Base-by-base conservation (phyloP, 2,329 filamentous ascomycete species). In the Aspergillus sp. region DNA sequence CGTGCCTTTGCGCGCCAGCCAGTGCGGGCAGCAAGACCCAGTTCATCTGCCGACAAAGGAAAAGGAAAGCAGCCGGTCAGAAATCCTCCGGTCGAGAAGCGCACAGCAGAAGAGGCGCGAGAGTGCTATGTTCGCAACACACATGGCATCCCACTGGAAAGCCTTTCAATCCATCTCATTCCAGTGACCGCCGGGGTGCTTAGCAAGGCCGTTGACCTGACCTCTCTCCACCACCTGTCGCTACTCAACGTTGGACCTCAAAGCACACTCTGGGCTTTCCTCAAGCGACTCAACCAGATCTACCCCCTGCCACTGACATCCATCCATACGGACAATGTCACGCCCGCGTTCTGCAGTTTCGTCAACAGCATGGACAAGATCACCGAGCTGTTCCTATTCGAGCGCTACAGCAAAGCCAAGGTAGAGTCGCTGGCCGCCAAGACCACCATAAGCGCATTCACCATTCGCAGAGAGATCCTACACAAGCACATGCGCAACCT, bases 241-340 rank as follows among this genome's bases (percentile, higher is more conserved):
- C 76, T 90, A 23, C 80, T 90, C 49, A 88, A 87, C 63, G 86
- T 89, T 17, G 87, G 87, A 1, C 78, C 82, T 5, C 87, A 90
- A 69, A 79, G 79, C 28, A 76, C 82, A 0, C 83, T 89, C 63
- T 90, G 87, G 87, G 76, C 78, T 1, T 72, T 84, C 58, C 73
- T 89, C 74, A 79, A 17, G 84, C 82, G 64, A 80, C 87, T 65
- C 86, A 51, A 88, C 69, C 79, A 79, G 54, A 67, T 76, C 1
- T 73, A 77, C 8, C 81, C 83, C 0, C 74, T 89, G 82, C 50
- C 38, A 0, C 72, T 90, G 45, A 78, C 80, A 52, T 85, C 82
- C 63, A 84, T 90, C 57, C 85, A 85, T 65, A 89, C 86, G 0
- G 87, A 90, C 68, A 84, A 89, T 63, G 86, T 88, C 19, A 84